Base-by-base conservation (phyloP, 2,329 filamentous ascomycete genomes). In the Arthroderma sp. region DNA sequence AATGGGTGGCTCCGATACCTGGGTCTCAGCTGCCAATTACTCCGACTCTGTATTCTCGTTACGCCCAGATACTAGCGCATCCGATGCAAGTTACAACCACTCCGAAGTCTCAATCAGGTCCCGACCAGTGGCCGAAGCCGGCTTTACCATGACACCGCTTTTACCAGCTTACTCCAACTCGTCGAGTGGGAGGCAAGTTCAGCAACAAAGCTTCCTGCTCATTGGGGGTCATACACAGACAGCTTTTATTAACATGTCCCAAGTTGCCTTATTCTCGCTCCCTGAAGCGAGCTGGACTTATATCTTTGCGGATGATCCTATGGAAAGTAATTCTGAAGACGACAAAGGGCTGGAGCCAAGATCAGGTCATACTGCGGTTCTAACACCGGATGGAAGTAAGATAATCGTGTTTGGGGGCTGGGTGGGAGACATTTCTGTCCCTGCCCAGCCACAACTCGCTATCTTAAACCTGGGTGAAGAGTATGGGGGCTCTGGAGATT, bases 201-300 rank as follows among this genome's bases (percentile, higher is more conserved):
- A 87, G 57, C 78, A 88, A 58, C 79, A 82, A 50, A 80, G 81
- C 54, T 89, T 86, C 52, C 77, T 94, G 8, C 66, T 95, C 22
- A 68, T 95, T 10, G 89, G 88, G 36, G 89, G 89, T 0, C 87
- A 95, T 59, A 94, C 87, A 0, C 71, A 78, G 53, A 64, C 70
- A 10, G 88, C 87, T 0, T 95, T 94, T 58, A 81, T 95, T 66
- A 94, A 95, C 61, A 95, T 94, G 82, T 93, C 86, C 46, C 85
- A 86, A 37, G 77, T 89, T 1, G 89, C 87, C 0, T 68, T 95
- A 1, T 94, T 88, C 71, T 88, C 80, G 44, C 69, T 95, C 5
- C 89, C 89, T 0, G 83, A 93, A 56, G 80, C 87, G 57, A 81
- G 76, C 43, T 96, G 89, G 89, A 82, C 78, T 29, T 95, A 89